Percentiles rank a stretch among this genome's conserved stretches.
phyloP scores from a whole-genome alignment of 148 eudicot genomes.

The Rhododendron henanense region DNA sequence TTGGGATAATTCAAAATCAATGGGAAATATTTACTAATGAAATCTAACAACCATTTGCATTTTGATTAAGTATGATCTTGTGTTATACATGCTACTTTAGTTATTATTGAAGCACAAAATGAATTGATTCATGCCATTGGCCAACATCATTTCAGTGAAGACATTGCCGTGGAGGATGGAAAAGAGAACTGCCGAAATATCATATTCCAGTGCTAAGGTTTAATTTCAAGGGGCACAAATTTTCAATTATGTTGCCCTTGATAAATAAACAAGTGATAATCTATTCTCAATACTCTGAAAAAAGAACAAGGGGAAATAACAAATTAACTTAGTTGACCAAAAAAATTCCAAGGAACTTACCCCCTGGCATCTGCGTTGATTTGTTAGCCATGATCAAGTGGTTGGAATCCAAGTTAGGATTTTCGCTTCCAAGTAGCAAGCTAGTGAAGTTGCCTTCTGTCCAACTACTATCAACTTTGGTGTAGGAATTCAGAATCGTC shows the following conservation, averaged over 20 bases:
- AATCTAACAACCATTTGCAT: conserved; percentile 2
- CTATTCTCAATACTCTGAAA: not conserved
- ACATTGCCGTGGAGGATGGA: not conserved
- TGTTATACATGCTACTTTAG: not conserved
- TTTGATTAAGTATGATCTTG: not conserved
- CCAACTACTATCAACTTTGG: conserved; percentile 24
- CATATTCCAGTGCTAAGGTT: not conserved
- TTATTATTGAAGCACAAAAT: not conserved
- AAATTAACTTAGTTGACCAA: not conserved
- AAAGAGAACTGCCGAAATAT: not conserved
- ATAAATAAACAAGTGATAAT: not conserved
- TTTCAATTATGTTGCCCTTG: not conserved
- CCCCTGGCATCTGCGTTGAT: conserved; percentile 3
- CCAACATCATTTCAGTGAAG: not conserved
- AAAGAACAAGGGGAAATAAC: not conserved
- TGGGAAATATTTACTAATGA: not conserved
- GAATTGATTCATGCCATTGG: not conserved
- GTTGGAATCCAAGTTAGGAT: not conserved
- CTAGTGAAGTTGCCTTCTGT: conserved; percentile 17
- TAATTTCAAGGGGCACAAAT: not conserved
- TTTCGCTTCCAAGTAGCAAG: conserved; percentile 20
- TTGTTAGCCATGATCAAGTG: conserved; percentile 9
- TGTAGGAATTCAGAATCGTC: not conserved
- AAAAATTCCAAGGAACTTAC: conserved; percentile 21
- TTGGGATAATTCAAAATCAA: not conserved